Percentiles rank a stretch among this genome's conserved stretches.
phyloP scores from a whole-genome alignment of 2,329 filamentous ascomycete genomes.

The Laburnicola sp. region DNA sequence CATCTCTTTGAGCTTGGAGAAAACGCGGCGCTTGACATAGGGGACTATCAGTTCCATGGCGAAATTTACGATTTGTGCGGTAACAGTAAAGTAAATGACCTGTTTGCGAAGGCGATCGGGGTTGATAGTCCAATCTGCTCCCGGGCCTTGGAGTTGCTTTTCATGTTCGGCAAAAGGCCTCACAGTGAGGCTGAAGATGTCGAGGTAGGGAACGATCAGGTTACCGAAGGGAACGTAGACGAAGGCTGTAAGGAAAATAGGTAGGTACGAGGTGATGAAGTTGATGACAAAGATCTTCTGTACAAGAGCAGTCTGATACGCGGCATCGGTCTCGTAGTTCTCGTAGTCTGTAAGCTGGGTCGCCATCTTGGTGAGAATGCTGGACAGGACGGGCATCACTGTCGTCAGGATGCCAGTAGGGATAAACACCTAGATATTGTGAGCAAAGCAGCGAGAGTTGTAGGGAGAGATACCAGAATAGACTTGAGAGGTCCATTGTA shows the following conservation, averaged over 20 bases:
- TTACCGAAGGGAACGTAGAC: slow-evolving; percentile 91
- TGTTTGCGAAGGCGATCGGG: slow-evolving; percentile 81
- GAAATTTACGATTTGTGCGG: slow-evolving; percentile 87
- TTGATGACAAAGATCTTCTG: slow-evolving; percentile 95
- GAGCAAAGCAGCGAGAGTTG: not conserved
- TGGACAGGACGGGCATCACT: slow-evolving; percentile 75
- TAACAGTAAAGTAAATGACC: slow-evolving; percentile 95
- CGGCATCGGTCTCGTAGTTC: slow-evolving; percentile 88
- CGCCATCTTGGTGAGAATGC: slow-evolving; percentile 75
- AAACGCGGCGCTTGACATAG: slow-evolving; percentile 76
- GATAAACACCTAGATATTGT: slow-evolving; percentile 68
- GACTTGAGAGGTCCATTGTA: slow-evolving; percentile 87
- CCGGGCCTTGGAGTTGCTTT: slow-evolving; percentile 62
- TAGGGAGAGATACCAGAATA: slow-evolving; percentile 63
- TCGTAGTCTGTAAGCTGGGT: slow-evolving; percentile 78
- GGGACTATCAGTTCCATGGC: slow-evolving; percentile 83
- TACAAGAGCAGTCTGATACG: slow-evolving; percentile 80
- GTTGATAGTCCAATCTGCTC: slow-evolving; percentile 77
- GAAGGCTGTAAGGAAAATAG: slow-evolving; percentile 83
- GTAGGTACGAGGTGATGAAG: slow-evolving; percentile 93
- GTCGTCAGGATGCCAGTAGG: slow-evolving; percentile 86
- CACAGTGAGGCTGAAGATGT: slow-evolving; percentile 76
- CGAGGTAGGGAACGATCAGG: slow-evolving; percentile 80
- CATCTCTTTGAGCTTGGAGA: slow-evolving; percentile 77
- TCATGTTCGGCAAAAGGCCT: slow-evolving; percentile 75